phyloP scores from a whole-genome alignment of 1,139 yeast genomes.

The Yamadazyma diddensiae region DNA sequence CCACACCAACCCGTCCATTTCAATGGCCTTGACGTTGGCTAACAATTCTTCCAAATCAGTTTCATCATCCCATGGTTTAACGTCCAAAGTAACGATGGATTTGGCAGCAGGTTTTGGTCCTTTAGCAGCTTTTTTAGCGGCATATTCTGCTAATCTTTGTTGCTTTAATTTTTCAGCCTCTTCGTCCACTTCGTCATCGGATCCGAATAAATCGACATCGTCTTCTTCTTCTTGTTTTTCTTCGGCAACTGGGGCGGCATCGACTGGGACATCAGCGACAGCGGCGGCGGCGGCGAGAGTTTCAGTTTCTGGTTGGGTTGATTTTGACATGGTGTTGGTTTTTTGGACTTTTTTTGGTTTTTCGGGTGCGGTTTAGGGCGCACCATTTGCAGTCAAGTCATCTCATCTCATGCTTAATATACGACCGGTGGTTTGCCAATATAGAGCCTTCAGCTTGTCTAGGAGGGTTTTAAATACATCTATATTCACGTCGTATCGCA shows the following conservation, averaged over 20 bases:
- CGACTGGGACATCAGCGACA: constrained; percentile 31
- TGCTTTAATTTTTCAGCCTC: constrained; percentile 96
- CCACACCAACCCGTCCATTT: constrained; percentile 93
- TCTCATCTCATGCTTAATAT: too few relatives aligned
- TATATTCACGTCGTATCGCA: too few relatives aligned
- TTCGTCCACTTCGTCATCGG: constrained; percentile 90
- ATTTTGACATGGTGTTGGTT: constrained; percentile 36
- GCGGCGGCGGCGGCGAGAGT: constrained; percentile 72
- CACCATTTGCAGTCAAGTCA: too few relatives aligned
- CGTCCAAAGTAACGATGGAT: constrained; percentile 93
- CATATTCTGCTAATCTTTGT: constrained; percentile 95
- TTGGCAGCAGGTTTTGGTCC: constrained; percentile 99
- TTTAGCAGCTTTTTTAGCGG: constrained; percentile 95
- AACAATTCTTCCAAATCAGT: constrained; percentile 87
- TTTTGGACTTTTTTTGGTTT: background rate
- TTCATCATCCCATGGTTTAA: constrained; percentile 99
- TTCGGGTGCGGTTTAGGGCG: too few relatives aligned
- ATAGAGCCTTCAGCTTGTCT: too few relatives aligned
- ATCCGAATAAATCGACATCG: constrained; percentile 92
- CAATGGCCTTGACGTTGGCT: constrained; percentile 79
- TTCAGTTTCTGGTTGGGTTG: constrained; percentile 2
- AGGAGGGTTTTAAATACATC: too few relatives aligned
- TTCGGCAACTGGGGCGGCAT: constrained; percentile 50
- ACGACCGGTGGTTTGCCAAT: too few relatives aligned
- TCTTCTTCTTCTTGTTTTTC: constrained; percentile 75